Evolutionary conservation across 148 eudicot species (phyloP), one percentile per base, ranked within the genome.

Genomic region (Euryodendron excelsum): DNA sequence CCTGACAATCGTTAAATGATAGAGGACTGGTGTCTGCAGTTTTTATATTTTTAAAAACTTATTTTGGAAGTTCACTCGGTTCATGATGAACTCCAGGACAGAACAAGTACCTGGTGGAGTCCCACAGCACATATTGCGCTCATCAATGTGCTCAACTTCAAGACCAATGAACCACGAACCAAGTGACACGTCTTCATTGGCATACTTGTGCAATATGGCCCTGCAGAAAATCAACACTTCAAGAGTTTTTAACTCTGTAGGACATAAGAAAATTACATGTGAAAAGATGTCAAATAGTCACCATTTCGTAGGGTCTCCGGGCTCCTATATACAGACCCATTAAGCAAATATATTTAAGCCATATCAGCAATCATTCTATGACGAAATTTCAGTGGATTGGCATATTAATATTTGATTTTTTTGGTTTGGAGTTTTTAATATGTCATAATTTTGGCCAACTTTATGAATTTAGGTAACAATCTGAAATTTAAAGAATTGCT

Each of bases 111-210:
- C 98, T 86, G 98, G 98, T 76, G 98, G 95, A 77, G 98, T 94
- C 78, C 97, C 97, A 82, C 98, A 94, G 78, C 98, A 94, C 95
- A 94, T 88, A 82, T 81, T 91, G 28, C 91, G 94, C 64, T 94
- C 98, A 77, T 94, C 98, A 73, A 94, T 82, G 75, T 94, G 97
- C 79, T 94, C 97, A 31, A 92, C 95, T 77, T 94, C 98, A 75
- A 94, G 97, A 55, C 98, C 98, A 70, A 94, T 92, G 75, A 94
- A 88, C 98, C 98, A 94, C 59, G 98, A 79, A 65, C 98, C 98
- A 69, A 94, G 94, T 21, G 98, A 85, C 55, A 94, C 98, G 75
- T 94, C 98, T 87, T 94, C 98, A 83, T 94, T 94, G 10, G 98
- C 98, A 82, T 77, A 94, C 80, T 89, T 94, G 91, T 94, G 98